Conservation (phyloP, 352 stramenopile genomes). For the Aphanomyces stellatus region DNA sequence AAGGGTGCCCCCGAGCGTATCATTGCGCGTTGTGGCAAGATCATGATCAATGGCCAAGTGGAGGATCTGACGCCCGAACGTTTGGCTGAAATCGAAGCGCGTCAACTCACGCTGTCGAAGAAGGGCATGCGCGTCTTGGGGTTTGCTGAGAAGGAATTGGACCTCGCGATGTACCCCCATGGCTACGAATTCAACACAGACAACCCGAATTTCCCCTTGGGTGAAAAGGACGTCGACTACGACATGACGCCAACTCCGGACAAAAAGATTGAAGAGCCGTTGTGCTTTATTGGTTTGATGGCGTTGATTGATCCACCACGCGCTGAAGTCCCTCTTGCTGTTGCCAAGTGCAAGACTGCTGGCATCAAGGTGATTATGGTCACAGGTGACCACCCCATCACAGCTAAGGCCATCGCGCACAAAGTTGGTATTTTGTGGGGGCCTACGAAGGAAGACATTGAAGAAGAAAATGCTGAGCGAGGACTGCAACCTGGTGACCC, state of each 20-base stretch:
- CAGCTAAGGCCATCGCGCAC: slow-evolving; percentile 89
- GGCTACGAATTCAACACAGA: slow-evolving; percentile 73
- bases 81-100: slow-evolving; percentile 57
- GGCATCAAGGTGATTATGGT: slow-evolving; percentile 94
- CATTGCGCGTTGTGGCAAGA: slow-evolving; percentile 81
- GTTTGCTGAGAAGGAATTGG: slow-evolving; percentile 51
- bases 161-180: slow-evolving; percentile 34
- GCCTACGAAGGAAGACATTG: slow-evolving; percentile 75
- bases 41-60: slow-evolving; percentile 49
- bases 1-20: slow-evolving; percentile 97
- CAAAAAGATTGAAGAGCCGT: slow-evolving; percentile 59
- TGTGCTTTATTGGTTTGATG: slow-evolving; percentile 93
- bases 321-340: slow-evolving; percentile 72
- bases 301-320: slow-evolving; percentile 94
- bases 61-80: slow-evolving; percentile 87
- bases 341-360: slow-evolving; percentile 88
- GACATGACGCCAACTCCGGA: slow-evolving; percentile 51
- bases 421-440: slow-evolving; percentile 91
- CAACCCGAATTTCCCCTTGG: slow-evolving; percentile 75
- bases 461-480: slow-evolving; percentile 59
- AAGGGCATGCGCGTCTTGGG: slow-evolving; percentile 62
- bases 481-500: slow-evolving; percentile 48
- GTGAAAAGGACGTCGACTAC: slow-evolving; percentile 80
- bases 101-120: slow-evolving; percentile 45
- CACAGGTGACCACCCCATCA: slow-evolving; percentile 90